These are phyloP conservation scores for Apiospora pterosperma DNA, from an alignment of 2,329 filamentous ascomycete species.

Conservation along the genomic window DNA sequence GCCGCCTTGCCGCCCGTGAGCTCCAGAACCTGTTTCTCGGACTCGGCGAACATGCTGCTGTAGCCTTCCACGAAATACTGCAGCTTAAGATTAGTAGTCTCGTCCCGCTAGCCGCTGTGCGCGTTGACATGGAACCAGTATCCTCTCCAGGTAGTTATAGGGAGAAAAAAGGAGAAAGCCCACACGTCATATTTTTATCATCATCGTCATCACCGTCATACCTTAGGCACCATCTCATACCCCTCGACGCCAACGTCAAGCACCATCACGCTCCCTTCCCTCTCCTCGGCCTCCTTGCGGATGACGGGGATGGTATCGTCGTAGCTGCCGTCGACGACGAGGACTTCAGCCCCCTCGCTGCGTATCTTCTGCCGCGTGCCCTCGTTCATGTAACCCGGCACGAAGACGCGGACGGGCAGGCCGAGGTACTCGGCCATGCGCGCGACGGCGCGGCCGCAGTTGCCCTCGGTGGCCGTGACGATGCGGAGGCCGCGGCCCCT, in stretches of 20 bases:
- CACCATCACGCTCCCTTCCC: constrained; percentile 50
- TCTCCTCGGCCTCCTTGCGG: constrained; percentile 34
- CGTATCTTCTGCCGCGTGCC: constrained; percentile 52
- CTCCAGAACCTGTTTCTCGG: constrained; percentile 56
- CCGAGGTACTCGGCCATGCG: constrained; percentile 61
- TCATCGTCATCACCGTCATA: constrained; percentile 19
- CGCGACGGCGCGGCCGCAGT: constrained; percentile 71
- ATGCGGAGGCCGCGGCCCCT: constrained; percentile 34
- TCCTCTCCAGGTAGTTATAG: background rate
- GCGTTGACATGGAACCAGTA: background rate
- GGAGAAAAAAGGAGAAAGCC: background rate
- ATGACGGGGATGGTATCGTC: constrained; percentile 57
- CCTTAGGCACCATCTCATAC: constrained; percentile 62
- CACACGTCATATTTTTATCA: background rate
- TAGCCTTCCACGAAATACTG: constrained; percentile 78
- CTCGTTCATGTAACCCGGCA: constrained; percentile 55
- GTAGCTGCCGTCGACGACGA: constrained; percentile 56
- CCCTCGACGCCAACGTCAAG: constrained; percentile 67
- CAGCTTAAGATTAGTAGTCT: background rate
- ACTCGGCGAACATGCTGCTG: constrained; percentile 66
- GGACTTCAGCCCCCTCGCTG: constrained; percentile 60
- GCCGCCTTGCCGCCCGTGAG: constrained; percentile 32
- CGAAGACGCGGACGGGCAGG: constrained; percentile 56
- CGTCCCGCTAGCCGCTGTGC: background rate
- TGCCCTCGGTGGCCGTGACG: constrained; percentile 70